These are phyloP conservation scores for Schizophyllum amplum DNA, from an alignment of 1,284 basidiomycete species.

Conservation along the genomic window DNA sequence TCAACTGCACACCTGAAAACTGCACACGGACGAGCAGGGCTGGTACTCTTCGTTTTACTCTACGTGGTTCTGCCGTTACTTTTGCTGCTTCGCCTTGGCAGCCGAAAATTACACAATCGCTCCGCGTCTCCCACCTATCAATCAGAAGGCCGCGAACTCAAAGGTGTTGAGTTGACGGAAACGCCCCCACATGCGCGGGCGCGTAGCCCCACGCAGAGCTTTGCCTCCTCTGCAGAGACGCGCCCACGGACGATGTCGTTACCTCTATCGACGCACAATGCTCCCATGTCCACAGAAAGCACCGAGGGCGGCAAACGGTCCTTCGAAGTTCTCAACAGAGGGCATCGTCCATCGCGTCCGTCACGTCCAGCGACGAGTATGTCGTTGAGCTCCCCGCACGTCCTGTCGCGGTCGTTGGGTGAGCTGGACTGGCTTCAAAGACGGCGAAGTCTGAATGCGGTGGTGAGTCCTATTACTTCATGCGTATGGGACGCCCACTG, in stretches of 20 bases:
- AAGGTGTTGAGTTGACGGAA: background rate
- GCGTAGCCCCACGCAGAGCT: conserved; percentile 28
- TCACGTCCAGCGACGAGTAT: background rate
- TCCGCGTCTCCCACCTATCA: background rate
- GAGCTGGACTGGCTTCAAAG: conserved; percentile 71
- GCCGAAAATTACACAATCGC: background rate
- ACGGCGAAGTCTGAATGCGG: conserved; percentile 55
- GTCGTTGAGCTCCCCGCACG: conserved; percentile 21
- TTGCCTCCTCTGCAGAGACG: conserved; percentile 40
- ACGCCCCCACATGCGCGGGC: conserved; percentile 18
- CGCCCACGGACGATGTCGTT: conserved; percentile 43
- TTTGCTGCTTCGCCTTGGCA: background rate
- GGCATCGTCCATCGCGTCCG: conserved; percentile 18
- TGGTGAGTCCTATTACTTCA: conserved; percentile 38
- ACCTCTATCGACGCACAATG: conserved; percentile 37
- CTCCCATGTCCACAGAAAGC: conserved; percentile 25
- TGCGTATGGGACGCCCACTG: background rate
- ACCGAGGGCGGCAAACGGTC: conserved; percentile 25
- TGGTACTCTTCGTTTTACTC: conserved; percentile 51
- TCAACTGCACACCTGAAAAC: conserved; percentile 37
- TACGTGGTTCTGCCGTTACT: conserved; percentile 29
- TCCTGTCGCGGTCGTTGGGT: conserved; percentile 39
- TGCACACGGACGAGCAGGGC: conserved; percentile 50
- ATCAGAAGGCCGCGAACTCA: background rate
- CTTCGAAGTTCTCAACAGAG: conserved; percentile 70